Conservation (phyloP, 495 filamentous ascomycete genomes). For the Aspergillus ellipticus region DNA sequence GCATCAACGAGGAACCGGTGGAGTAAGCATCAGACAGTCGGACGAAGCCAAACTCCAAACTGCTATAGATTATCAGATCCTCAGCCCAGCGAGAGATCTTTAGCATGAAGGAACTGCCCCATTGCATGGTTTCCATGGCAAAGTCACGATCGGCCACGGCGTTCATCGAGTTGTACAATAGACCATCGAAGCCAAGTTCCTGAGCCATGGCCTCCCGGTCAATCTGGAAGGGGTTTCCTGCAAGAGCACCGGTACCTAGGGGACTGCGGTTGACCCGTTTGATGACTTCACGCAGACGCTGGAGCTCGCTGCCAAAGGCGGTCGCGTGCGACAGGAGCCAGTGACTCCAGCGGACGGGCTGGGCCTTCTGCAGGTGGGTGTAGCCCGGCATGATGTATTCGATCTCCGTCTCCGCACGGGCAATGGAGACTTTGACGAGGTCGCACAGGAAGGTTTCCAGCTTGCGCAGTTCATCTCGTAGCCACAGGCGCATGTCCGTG, state of each 20-base stretch:
- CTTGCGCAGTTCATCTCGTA: conserved; percentile 69
- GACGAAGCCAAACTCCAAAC: conserved; percentile 79
- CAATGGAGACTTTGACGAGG: conserved; percentile 67
- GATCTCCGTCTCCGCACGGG: conserved; percentile 75
- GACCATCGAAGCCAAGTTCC: conserved; percentile 81
- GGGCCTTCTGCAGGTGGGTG: conserved; percentile 88
- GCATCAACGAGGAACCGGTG: conserved; percentile 84
- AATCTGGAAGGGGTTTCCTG: conserved; percentile 89
- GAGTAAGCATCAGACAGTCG: conserved; percentile 80
- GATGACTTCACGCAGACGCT: conserved; percentile 72
- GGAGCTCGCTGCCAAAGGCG: conserved; percentile 71
- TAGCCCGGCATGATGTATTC: conserved; percentile 64
- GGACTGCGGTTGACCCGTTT: conserved; percentile 73
- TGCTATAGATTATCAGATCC: conserved; percentile 86
- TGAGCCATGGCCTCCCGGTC: conserved; percentile 84
- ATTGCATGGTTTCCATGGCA: conserved; percentile 86
- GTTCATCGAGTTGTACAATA: conserved; percentile 81
- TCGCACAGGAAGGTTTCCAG: conserved; percentile 67
- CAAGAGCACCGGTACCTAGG: conserved; percentile 80
- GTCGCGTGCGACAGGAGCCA: conserved; percentile 79
- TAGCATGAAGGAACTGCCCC: conserved; percentile 78
- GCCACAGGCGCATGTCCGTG: conserved; percentile 91
- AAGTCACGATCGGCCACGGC: conserved; percentile 87
- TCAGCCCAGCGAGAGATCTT: conserved; percentile 86
- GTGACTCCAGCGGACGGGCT: conserved; percentile 86